phyloP scores from a whole-genome alignment of 1,284 basidiomycete genomes.

The Anthracocystis panici-leucophaei region DNA sequence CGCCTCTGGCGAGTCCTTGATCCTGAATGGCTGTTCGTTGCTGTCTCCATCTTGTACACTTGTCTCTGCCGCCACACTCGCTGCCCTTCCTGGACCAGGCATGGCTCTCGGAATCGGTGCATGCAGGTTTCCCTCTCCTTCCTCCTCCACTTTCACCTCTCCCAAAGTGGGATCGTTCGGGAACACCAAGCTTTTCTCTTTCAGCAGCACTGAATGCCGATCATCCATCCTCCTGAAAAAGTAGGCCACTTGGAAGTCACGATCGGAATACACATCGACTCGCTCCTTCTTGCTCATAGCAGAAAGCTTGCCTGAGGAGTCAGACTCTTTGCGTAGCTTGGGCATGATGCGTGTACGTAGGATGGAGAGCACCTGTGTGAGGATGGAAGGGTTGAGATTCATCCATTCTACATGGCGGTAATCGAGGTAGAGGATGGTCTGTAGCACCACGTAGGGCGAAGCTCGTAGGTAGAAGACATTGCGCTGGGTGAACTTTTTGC shows the following conservation, averaged over 20 bases:
- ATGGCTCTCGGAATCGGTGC: slow-evolving; percentile 41
- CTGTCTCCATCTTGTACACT: slow-evolving; percentile 16
- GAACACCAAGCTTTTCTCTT: slow-evolving; percentile 48
- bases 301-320: slow-evolving; percentile 57
- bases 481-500: slow-evolving; percentile 60
- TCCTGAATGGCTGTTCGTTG: slow-evolving; percentile 20
- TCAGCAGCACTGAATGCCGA: slow-evolving; percentile 69
- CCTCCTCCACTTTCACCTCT: slow-evolving; percentile 53
- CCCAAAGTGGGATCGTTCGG: slow-evolving; percentile 35
- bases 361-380: slow-evolving; percentile 60
- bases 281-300: slow-evolving; percentile 65
- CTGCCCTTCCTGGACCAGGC: slow-evolving; percentile 12
- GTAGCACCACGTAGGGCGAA: slow-evolving; percentile 68
- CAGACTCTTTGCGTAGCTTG: slow-evolving; percentile 66
- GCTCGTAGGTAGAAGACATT: slow-evolving; percentile 70
- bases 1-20: slow-evolving; percentile 47
- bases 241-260: slow-evolving; percentile 69
- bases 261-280: slow-evolving; percentile 68
- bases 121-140: slow-evolving; percentile 52
- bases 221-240: slow-evolving; percentile 69
- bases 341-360: slow-evolving; percentile 66
- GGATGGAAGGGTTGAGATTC: slow-evolving; percentile 58
- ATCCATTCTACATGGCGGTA: slow-evolving; percentile 70
- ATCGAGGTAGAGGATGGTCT: slow-evolving; percentile 70
- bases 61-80: neutral